A percentile compares a stretch with the other conserved stretches of the same genome.
Conservation (phyloP, 2,329 filamentous ascomycete genomes). For the Stagonosporopsis chrysanthemi region DNA sequence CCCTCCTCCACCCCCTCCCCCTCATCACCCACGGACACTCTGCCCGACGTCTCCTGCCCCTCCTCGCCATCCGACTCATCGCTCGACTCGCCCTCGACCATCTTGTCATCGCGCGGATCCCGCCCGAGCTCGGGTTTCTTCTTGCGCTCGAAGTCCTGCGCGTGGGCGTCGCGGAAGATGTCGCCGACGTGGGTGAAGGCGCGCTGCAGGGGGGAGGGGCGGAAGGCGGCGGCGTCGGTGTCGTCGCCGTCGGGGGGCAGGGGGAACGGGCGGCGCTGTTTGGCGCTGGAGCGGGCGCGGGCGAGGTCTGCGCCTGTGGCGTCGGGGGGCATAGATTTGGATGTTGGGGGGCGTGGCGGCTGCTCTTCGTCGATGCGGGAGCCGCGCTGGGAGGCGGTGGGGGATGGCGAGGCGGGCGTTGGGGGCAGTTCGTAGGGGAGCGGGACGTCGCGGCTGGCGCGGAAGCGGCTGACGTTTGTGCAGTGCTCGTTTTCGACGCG, state of each 20-base stretch:
- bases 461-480: slow-evolving; percentile 80
- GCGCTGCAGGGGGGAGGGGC: slow-evolving; percentile 47
- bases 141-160: slow-evolving; percentile 89
- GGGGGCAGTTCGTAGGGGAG: slow-evolving; percentile 73
- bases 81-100: slow-evolving; percentile 39
- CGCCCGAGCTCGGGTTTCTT: slow-evolving; percentile 59
- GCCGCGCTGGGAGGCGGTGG: slow-evolving; percentile 11
- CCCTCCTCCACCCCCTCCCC: slow-evolving; percentile 8
- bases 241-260: slow-evolving; percentile 25
- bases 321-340: slow-evolving; percentile 8
- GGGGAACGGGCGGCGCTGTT: slow-evolving; percentile 30
- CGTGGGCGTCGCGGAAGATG: slow-evolving; percentile 84
- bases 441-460: slow-evolving; percentile 85
- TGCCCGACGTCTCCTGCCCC: slow-evolving; percentile 34
- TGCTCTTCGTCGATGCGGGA: slow-evolving; percentile 44
- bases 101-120: slow-evolving; percentile 40
- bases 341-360: slow-evolving; percentile 16
- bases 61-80: slow-evolving; percentile 34
- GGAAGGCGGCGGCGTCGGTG: slow-evolving; percentile 15
- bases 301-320: slow-evolving; percentile 26
- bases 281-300: slow-evolving; percentile 22
- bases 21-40: slow-evolving; percentile 33
- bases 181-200: slow-evolving; percentile 64
- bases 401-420: slow-evolving; percentile 14
- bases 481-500: slow-evolving; percentile 98